Evolutionary conservation across 2,329 filamentous ascomycete species (phyloP), one percentile per base, ranked within the genome.

Genomic region (Trichoderma cornu-damae): DNA sequence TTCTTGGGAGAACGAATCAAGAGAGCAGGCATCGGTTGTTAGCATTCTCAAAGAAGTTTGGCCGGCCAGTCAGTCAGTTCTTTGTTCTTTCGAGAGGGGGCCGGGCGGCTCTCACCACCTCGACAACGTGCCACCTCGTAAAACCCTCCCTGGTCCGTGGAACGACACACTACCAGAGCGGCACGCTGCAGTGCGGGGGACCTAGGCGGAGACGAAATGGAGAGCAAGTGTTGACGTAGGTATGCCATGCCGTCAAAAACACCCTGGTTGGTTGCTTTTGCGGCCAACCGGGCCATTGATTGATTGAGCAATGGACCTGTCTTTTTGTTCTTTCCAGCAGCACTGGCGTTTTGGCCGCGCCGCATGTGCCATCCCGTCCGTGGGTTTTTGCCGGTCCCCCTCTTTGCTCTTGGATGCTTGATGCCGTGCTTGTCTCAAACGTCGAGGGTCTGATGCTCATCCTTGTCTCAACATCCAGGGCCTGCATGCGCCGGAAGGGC

Each of bases 401-500:
- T 38, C 6, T 7, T 18, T 1, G 4, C n/a, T 34, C 32, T 34
- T 34, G 6, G 32, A 14, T 34, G 34, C 6, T 6, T 40, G 2
- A 16, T 18, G 2, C 18, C 38, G 18, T 11, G 6, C 18, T 18
- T 12, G n/a, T 9, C 38, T 20, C 28, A n/a, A n/a, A n/a, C n/a
- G n/a, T n/a, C n/a, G n/a, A n/a, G n/a, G n/a, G n/a, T 16, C 26
- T 20, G 40, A 46, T 37, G 42, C 16, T 32, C 16, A 11, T 47
- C n/a, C 37, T 46, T 8, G 28, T 47, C 38, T 38, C 42, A 22
- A 5, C 49, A 34, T 47, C 34, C 20, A 44, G 52, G 52, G 42
- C 47, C 52, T 32, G 24, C 28, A 55, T 55, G 52, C 42, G 37
- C 40, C 52, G 52, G 49, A 52, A 52, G 26, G 14, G 37, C 49